Conservation (phyloP, 2,329 filamentous ascomycete species). For the Alternaria novae-zelandiae region DNA sequence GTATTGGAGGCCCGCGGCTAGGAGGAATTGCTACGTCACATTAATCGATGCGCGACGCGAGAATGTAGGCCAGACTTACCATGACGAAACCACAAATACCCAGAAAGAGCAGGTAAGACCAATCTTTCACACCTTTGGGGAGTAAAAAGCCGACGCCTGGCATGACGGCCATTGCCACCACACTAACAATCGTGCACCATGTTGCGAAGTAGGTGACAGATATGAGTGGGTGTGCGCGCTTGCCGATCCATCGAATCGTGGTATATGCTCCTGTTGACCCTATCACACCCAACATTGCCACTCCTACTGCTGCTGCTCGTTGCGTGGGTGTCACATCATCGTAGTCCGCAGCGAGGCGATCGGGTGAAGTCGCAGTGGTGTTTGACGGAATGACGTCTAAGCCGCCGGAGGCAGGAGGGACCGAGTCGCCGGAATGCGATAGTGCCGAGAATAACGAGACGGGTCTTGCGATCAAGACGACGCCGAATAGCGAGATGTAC, state of each 20-base stretch:
- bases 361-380: constrained; percentile 19
- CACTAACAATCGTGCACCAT: constrained; percentile 72
- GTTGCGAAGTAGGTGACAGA: constrained; percentile 83
- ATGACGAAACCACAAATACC: constrained; percentile 79
- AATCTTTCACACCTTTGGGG: constrained; percentile 63
- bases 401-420: constrained; percentile 42
- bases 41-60: neutral
- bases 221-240: constrained; percentile 80
- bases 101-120: constrained; percentile 71
- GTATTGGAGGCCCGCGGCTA: constrained; percentile 76
- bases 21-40: constrained; percentile 69
- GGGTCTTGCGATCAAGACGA: constrained; percentile 82
- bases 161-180: constrained; percentile 63
- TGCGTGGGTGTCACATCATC: constrained; percentile 64
- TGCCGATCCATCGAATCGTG: constrained; percentile 79
- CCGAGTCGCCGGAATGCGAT: constrained; percentile 26
- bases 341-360: constrained; percentile 46
- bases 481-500: constrained; percentile 76
- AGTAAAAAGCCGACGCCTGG: constrained; percentile 65
- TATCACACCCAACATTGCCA: constrained; percentile 77
- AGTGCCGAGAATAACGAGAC: constrained; percentile 59
- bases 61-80: constrained; percentile 42
- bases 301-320: constrained; percentile 71
- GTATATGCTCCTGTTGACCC: constrained; percentile 78
- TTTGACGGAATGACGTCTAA: constrained; percentile 40